Conservation (phyloP, 2,329 filamentous ascomycete species). For the Erysiphe neolycopersici region DNA sequence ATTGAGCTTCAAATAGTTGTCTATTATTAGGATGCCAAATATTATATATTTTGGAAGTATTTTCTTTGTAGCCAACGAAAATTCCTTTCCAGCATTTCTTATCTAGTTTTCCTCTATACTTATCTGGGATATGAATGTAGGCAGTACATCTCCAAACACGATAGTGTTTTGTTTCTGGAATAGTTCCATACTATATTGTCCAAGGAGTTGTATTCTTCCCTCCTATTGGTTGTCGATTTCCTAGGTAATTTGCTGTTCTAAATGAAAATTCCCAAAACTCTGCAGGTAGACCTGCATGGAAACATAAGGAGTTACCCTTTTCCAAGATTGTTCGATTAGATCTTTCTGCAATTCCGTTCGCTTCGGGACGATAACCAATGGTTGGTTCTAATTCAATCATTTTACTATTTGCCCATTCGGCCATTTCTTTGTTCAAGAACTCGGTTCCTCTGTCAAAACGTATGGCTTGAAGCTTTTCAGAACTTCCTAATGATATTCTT, state of each 20-base stretch:
- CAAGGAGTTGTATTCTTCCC: not conserved
- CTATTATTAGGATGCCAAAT: not conserved
- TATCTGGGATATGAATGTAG: not conserved
- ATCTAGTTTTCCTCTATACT: not conserved
- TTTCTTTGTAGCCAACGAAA: not conserved
- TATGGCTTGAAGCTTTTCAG: not conserved
- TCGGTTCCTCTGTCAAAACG: not conserved
- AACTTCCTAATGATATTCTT: no score
- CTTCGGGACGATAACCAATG: not conserved
- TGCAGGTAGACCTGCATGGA: not conserved
- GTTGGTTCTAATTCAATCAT: not conserved
- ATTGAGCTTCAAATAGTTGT: not conserved
- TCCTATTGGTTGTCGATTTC: not conserved
- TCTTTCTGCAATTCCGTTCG: not conserved
- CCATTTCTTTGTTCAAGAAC: not conserved
- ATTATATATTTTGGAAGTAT: not conserved
- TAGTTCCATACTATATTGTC: not conserved
- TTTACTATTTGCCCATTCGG: not conserved
- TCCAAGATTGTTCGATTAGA: not conserved
- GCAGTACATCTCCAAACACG: not conserved
- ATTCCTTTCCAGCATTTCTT: not conserved
- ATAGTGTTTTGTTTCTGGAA: not conserved
- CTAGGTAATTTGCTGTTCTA: not conserved
- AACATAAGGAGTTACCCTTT: not conserved
- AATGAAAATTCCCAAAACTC: not conserved